Percentiles rank a stretch among this genome's conserved stretches.
Conservation (phyloP, 768 basidiomycete species). For the Phylloporus sp. region DNA sequence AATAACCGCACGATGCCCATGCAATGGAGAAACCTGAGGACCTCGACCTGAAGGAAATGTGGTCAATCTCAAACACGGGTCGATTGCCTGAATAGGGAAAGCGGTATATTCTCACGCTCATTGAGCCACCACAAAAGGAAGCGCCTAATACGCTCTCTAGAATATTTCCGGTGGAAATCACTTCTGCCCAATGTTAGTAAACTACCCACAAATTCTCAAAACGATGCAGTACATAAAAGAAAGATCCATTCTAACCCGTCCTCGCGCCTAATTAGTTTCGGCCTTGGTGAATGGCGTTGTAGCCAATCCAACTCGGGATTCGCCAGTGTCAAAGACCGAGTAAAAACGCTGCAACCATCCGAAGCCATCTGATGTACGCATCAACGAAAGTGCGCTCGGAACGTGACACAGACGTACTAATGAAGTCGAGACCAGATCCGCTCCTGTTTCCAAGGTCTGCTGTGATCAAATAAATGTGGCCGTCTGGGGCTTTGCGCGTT, state of each 20-base stretch:
- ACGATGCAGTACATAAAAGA: too few relatives aligned
- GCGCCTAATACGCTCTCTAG: too few relatives aligned
- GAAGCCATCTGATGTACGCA: slow-evolving; percentile 43
- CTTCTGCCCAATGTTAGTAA: too few relatives aligned
- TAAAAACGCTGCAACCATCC: slow-evolving; percentile 64
- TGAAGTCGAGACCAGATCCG: slow-evolving; percentile 62
- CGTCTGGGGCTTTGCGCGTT: slow-evolving; percentile 57
- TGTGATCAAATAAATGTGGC: slow-evolving; percentile 53
- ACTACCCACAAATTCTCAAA: too few relatives aligned
- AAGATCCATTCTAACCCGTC: neutral
- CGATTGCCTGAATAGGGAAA: neutral
- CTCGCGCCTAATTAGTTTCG: slow-evolving; percentile 22
- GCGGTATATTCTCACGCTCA: neutral
- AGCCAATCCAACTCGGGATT: slow-evolving; percentile 22
- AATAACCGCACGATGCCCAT: slow-evolving; percentile 3
- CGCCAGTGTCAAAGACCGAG: slow-evolving; percentile 44
- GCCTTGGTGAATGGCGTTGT: slow-evolving; percentile 43
- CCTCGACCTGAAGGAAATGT: neutral
- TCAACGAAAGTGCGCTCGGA: neutral
- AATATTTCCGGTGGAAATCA: too few relatives aligned
- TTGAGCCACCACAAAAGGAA: too few relatives aligned
- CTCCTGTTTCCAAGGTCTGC: slow-evolving; percentile 49
- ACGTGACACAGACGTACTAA: slow-evolving; percentile 38
- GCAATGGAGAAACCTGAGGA: too few relatives aligned
- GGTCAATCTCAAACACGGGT: neutral